Conservation (phyloP, 1,284 basidiomycete genomes). For the Porodaedalea pini region DNA sequence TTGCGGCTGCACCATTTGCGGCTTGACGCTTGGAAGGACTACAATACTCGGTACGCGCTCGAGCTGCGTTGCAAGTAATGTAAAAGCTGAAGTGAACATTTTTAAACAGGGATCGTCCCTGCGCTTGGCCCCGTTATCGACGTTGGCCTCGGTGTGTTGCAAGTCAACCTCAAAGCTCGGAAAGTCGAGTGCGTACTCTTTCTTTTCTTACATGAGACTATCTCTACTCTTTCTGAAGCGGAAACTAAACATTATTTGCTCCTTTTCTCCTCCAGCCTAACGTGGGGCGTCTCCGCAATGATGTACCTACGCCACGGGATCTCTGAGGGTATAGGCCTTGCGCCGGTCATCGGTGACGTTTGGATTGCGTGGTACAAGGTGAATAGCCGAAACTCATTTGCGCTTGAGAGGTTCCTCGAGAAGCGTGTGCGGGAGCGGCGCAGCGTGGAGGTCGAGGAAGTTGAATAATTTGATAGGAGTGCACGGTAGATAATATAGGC, state of each 20-base stretch:
- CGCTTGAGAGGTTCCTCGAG: constrained; percentile 39
- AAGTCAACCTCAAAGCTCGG: constrained; percentile 75
- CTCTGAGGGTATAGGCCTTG: constrained; percentile 65
- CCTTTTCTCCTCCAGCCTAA: constrained; percentile 43
- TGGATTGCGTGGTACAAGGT: constrained; percentile 75
- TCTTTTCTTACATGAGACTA: neutral
- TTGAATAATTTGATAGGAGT: neutral
- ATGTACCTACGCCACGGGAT: constrained; percentile 83
- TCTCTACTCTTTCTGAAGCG: neutral
- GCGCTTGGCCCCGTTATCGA: constrained; percentile 66
- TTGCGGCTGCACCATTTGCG: constrained; percentile 62
- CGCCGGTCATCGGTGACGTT: constrained; percentile 80
- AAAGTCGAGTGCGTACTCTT: constrained; percentile 52
- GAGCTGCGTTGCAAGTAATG: neutral
- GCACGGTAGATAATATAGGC: too few relatives aligned
- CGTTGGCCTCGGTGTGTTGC: constrained; percentile 65
- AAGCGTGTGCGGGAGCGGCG: neutral
- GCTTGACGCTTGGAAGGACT: constrained; percentile 85
- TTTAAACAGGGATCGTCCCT: constrained; percentile 57
- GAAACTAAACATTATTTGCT: too few relatives aligned
- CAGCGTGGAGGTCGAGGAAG: neutral
- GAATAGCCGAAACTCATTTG: constrained; percentile 83
- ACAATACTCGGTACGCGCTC: constrained; percentile 54
- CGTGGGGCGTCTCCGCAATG: constrained; percentile 58
- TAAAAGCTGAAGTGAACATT: neutral